Base-by-base conservation (phyloP, 495 filamentous ascomycete species). In the Neurospora sp. region DNA sequence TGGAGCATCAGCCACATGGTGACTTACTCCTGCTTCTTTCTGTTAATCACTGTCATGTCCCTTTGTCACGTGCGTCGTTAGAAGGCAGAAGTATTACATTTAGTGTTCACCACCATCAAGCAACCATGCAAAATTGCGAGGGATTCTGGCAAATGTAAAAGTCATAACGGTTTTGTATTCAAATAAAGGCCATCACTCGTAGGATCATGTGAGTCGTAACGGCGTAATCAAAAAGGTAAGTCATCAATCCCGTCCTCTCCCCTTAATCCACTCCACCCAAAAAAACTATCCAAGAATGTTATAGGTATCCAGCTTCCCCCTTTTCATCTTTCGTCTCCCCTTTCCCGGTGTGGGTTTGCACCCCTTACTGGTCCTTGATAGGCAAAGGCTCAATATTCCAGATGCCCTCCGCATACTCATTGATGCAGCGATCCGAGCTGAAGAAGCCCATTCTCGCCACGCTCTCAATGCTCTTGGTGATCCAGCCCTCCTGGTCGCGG, bases 401-500 rank as follows among this genome's bases (percentile, higher is more conserved):
- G 78, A 99, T 97, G 69, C 86, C 90, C 82, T 99, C 94, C 14
- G 96, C 95, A 83, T 99, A 99, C 87, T 99, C 96, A 77, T 93
- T 92, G 75, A 98, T 98, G 80, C 96, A 97, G n/a, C 96, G 87
- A 81, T 99, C 96, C 69, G 91, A 93, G 70, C 89, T 93, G 85
- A 99, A 99, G 87, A 98, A 98, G 12, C 96, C 96, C 96, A 99
- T 98, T 20, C 93, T 84, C 14, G 81, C 88, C 3, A 98, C 96
- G 69, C 90, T 92, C 42, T 88, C 91, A 76, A 99, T 98, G 73
- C 87, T 91, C 87, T 97, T 97, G 40, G 87, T 90, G 41, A 95
- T 82, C 96, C 96, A 99, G 77, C 91, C 92, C 71, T 97, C 93
- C 82, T 95, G 91, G 79, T 98, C 89, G 81, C 87, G 87, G 87